Conservation (phyloP, 2,329 filamentous ascomycete genomes). For the Pseudogymnoascus sp. region DNA sequence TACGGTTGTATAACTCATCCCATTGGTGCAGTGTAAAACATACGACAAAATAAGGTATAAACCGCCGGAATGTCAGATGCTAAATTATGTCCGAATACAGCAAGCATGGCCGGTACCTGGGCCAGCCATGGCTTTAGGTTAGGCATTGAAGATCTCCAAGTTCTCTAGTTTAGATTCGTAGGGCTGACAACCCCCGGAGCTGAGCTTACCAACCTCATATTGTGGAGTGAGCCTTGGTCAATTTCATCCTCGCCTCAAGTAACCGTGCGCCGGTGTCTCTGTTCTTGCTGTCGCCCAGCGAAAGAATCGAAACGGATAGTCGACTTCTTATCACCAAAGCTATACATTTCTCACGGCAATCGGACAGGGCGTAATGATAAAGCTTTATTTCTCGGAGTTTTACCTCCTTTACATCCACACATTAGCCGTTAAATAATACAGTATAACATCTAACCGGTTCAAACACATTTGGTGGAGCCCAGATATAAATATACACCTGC, state of each 20-base stretch:
- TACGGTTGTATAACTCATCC: neutral
- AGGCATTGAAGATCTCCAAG: neutral
- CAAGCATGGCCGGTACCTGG: neutral
- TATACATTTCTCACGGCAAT: neutral
- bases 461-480: neutral
- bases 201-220: neutral
- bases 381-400: neutral
- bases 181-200: neutral
- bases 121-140: neutral
- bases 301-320: neutral
- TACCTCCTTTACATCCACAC: neutral
- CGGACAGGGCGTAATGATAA: neutral
- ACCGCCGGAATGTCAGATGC: neutral
- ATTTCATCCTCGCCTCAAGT: neutral
- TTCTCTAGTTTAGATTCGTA: neutral
- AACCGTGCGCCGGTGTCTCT: neutral
- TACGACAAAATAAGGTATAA: neutral
- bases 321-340: neutral
- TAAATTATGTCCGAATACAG: neutral
- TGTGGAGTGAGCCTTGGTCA: neutral
- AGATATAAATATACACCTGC: neutral
- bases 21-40: neutral
- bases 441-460: neutral
- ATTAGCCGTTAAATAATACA: constrained; percentile 2
- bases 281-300: neutral